Evolutionary conservation across 345 rosid species (phyloP).

Genomic region (Eucalyptus globulus): DNA sequence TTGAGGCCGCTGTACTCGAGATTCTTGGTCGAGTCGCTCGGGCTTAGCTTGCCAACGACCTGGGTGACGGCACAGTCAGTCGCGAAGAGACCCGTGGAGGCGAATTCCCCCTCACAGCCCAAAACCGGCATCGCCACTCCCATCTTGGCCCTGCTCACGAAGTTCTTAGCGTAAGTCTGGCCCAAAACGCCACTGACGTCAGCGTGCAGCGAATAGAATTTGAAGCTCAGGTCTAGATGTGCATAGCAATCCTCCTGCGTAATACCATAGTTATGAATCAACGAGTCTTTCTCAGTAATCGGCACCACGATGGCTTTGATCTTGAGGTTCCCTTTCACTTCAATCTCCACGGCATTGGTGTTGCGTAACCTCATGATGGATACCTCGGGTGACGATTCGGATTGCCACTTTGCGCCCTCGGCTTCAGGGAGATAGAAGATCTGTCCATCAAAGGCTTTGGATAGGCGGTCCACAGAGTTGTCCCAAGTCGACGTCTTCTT

Average conservation of each 20-base stretch:
- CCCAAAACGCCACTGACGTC: conserved; percentile 43
- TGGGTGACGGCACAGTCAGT: conserved; percentile 16
- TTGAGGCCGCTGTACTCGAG: neutral
- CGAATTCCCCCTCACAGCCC: conserved; percentile 38
- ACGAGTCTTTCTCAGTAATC: conserved; percentile 40
- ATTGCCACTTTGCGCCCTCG: conserved; percentile 11
- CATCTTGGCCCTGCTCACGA: conserved; percentile 32
- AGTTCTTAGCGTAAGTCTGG: conserved; percentile 35
- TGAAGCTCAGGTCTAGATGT: conserved; percentile 52
- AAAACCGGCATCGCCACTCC: conserved; percentile 44
- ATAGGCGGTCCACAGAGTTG: neutral
- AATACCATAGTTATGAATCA: conserved; percentile 45
- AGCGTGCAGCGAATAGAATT: conserved; percentile 30
- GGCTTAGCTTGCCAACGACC: neutral
- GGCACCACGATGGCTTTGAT: conserved; percentile 44
- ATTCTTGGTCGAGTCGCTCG: neutral
- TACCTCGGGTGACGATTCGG: neutral
- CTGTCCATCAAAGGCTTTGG: conserved; percentile 1
- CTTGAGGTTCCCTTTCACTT: conserved; percentile 24
- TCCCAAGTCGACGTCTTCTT: conserved; percentile 6
- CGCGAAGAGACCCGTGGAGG: conserved; percentile 24
- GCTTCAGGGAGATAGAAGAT: neutral
- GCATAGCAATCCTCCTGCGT: conserved; percentile 39
- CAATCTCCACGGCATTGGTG: conserved; percentile 19
- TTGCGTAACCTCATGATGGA: conserved; percentile 19